Percentiles rank a stretch among this genome's conserved stretches.
phyloP scores from a whole-genome alignment of 73 alveolate genomes.

The Tetrahymena thermophila region DNA sequence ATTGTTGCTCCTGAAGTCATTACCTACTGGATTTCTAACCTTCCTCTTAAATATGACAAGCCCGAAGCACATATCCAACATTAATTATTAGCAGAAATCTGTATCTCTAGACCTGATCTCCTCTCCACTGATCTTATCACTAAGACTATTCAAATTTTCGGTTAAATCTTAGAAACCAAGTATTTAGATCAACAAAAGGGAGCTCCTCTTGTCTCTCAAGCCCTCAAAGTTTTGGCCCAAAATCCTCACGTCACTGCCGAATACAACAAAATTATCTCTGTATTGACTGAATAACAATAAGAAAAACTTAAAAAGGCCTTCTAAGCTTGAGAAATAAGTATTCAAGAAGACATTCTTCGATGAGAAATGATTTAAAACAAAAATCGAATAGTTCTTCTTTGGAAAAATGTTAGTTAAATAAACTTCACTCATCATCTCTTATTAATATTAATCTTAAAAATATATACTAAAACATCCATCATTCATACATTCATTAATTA shows the following conservation, averaged over 20 bases:
- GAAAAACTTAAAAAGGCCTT: neutral
- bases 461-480: neutral
- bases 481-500: neutral
- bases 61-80: conserved; percentile 55
- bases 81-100: conserved; percentile 47
- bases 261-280: neutral
- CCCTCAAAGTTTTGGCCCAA: neutral
- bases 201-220: neutral
- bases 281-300: neutral
- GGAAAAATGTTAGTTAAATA: neutral
- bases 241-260: neutral
- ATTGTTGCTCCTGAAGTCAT: conserved; percentile 8
- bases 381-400: neutral
- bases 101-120: neutral
- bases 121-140: neutral
- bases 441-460: neutral
- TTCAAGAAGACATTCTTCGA: neutral
- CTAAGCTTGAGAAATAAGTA: neutral
- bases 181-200: neutral
- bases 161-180: neutral
- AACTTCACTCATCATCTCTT: neutral
- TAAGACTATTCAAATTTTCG: neutral
- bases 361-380: neutral
- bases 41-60: conserved; percentile 64
- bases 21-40: conserved; percentile 41